Base-by-base conservation (phyloP, 495 filamentous ascomycete genomes). In the Neurospora pannonica region DNA sequence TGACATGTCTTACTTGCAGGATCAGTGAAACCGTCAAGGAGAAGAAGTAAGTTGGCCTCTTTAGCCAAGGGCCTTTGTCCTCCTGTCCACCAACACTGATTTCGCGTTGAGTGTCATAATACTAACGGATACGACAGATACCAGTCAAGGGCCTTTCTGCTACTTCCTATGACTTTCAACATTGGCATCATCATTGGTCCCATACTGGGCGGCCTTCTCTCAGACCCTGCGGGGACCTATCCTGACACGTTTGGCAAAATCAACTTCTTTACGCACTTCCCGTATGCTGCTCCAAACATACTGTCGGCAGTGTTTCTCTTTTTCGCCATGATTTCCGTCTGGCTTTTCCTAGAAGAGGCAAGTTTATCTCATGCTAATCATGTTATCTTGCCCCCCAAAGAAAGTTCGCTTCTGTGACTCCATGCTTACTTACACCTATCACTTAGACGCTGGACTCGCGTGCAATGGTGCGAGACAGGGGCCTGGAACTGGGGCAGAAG, bases 1-100 rank as follows among this genome's bases (percentile, higher is more conserved):
- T 54, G 5, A 40, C 60, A 34, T 24, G 24, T 71, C 10, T n/a
- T n/a, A 4, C 60, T 13, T 72, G n/a, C 31, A 86, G 85, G 84
- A 92, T 94, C 78, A 89, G 89, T 71, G 92, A 95, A 83, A 94
- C 90, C 74, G 88, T 95, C 39, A 89, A 86, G 77, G 92, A 94
- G 78, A 82, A 81, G 67, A 82, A 78, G 79, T 82, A 46, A 5
- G 72, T 73, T 40, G 2, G 3, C n/a, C 28, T 39, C 38, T 67
- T 31, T 17, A 11, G 24, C 21, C 38, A 11, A 17, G 11, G 21
- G 19, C 19, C 36, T 10, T 4, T n/a, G 24, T 17, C 54, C 54
- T 62, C 13, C 21, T 31, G 13, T 34, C 54, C 28, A 19, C 10
- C 70, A 10, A 21, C 11, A 13, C 31, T 7, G 13, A 19, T n/a